Percentiles rank a stretch among this genome's conserved stretches.
Conservation (phyloP, 345 rosid genomes). For the Eutrema heterophyllum region DNA sequence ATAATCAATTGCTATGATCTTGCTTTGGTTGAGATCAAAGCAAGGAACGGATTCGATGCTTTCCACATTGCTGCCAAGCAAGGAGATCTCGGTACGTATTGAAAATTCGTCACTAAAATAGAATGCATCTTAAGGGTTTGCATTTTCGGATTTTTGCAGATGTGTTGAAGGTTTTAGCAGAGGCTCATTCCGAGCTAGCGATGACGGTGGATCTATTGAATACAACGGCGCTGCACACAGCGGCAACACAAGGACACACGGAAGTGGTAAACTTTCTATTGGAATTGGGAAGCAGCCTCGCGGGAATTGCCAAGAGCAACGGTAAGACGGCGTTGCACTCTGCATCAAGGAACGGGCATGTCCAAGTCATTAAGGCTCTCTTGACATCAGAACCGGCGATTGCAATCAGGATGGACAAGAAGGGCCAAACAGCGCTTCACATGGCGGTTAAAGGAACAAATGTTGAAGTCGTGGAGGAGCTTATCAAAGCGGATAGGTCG, state of each 20-base stretch:
- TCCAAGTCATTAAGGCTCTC: conserved; percentile 57
- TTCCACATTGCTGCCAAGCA: conserved; percentile 95
- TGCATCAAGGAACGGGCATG: conserved; percentile 77
- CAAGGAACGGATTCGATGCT: conserved; percentile 91
- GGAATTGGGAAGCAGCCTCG: conserved; percentile 62
- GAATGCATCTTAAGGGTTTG: not conserved
- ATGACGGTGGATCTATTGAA: conserved; percentile 79
- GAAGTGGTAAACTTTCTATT: conserved; percentile 54
- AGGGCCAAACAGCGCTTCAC: conserved; percentile 90
- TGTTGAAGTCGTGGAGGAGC: conserved; percentile 52
- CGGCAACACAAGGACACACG: conserved; percentile 76
- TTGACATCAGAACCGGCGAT: conserved; percentile 50
- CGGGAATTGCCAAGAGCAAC: conserved; percentile 71
- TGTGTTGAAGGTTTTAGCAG: conserved; percentile 56
- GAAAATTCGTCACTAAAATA: not conserved
- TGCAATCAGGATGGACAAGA: conserved; percentile 58
- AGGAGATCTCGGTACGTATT: conserved; percentile 66
- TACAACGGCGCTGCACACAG: conserved; percentile 76
- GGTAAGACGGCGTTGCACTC: conserved; percentile 84
- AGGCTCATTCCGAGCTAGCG: conserved; percentile 71
- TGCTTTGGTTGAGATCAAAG: conserved; percentile 70
- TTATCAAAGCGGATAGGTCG: conserved; percentile 56
- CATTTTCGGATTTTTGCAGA: conserved; percentile 34
- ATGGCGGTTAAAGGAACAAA: conserved; percentile 88
- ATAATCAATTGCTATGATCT: conserved; percentile 80